Evolutionary conservation across 768 basidiomycete species (phyloP), one percentile per base, ranked within the genome.

Genomic region (Solioccasus polychromus): DNA sequence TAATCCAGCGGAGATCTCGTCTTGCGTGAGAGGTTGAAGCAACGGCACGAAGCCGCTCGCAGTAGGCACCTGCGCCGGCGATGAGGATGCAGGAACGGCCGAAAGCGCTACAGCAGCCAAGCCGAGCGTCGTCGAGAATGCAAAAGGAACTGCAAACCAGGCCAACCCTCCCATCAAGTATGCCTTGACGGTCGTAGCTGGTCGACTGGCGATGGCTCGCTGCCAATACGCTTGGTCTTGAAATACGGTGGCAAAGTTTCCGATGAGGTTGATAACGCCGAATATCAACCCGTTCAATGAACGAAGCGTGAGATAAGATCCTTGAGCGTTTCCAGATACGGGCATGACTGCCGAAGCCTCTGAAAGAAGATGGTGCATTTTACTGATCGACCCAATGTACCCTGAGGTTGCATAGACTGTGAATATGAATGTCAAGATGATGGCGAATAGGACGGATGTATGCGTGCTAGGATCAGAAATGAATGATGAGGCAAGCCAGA

Each of bases 71-170:
- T 50, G 49, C 5, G 59, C 55, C 18, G 55, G 54, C 5, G 63
- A 64, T 11, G 53, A 65, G 2, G 55, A 19, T 1, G 63, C 50
- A 17, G 63, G 63, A 18, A 64, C 72, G 32, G 72, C 81, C 15
- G 68, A 72, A 14, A 97, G 76, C 0, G 93, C 94, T 5, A 92
- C 87, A 4, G 90, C 92, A 12, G 90, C 78, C 2, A 97, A 75
- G 8, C 94, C 94, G 31, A 96, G 78, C 2, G 88, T 88, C 0
- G 89, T 93, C 1, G 93, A 85, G 54, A 97, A 81, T 7, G 79
- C 77, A 63, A 93, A 90, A 0, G 91, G 91, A 48, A 93, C 91
- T 1, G 87, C 80, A 59, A 94, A 92, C 93, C 94, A 96, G 2
- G 90, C 86, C 8, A 93, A 62, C 3, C 92, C 93, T 35, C 93